Evolutionary conservation across 2,329 filamentous ascomycete species (phyloP).

Genomic region (Coniochaeta sp.): DNA sequence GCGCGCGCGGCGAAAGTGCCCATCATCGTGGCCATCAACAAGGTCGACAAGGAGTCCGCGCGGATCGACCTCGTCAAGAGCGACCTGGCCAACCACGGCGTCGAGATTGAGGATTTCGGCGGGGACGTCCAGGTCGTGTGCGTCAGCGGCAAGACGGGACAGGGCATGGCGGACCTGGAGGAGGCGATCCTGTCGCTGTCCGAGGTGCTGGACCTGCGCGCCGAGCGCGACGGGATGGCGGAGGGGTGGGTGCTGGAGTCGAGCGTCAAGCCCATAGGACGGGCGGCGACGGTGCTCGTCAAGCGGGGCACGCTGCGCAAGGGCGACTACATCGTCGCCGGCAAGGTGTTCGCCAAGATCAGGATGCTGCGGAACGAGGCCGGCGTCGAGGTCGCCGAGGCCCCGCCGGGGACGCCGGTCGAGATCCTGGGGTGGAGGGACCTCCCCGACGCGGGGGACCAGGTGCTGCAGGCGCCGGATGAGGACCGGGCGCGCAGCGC

Average conservation of each 20-base stretch:
- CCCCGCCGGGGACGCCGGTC: slow-evolving; percentile 80
- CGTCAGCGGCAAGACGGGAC: slow-evolving; percentile 88
- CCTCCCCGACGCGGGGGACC: slow-evolving; percentile 72
- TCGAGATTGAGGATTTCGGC: slow-evolving; percentile 91
- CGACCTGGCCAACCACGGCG: slow-evolving; percentile 73
- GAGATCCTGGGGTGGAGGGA: slow-evolving; percentile 94
- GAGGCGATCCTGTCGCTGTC: slow-evolving; percentile 82
- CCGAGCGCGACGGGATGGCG: slow-evolving; percentile 66
- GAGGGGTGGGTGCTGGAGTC: slow-evolving; percentile 96
- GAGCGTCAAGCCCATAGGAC: slow-evolving; percentile 76
- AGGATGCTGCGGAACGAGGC: slow-evolving; percentile 79
- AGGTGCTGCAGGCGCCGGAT: slow-evolving; percentile 73
- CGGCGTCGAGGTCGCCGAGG: slow-evolving; percentile 63
- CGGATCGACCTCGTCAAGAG: slow-evolving; percentile 78
- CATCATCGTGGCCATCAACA: slow-evolving; percentile 97
- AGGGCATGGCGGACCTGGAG: slow-evolving; percentile 86
- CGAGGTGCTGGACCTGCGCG: slow-evolving; percentile 85
- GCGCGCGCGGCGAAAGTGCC: slow-evolving; percentile 81
- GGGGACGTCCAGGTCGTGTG: slow-evolving; percentile 89
- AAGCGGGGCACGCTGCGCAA: slow-evolving; percentile 75
- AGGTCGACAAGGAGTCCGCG: slow-evolving; percentile 83
- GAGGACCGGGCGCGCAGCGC: slow-evolving; percentile 76
- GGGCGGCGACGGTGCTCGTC: slow-evolving; percentile 82
- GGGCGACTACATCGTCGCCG: slow-evolving; percentile 82
- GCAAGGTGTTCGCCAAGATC: slow-evolving; percentile 82